Evolutionary conservation across 1,139 yeast genomes (phyloP).

Genomic region (Suhomyces choctaworum): DNA sequence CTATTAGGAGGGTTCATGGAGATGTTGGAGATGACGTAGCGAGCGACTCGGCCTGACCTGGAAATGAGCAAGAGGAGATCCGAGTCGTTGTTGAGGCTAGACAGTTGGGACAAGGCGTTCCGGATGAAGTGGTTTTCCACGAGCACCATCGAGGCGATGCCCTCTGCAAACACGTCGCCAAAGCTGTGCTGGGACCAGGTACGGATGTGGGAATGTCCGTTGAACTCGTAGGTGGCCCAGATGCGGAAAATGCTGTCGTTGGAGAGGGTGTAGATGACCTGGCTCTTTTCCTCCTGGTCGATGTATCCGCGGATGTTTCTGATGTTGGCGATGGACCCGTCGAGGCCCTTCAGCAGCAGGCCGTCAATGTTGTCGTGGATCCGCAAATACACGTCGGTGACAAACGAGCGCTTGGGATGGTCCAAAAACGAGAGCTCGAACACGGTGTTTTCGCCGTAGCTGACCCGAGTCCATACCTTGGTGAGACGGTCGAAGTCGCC

Average conservation of each 20-base stretch:
- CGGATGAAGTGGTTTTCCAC: conserved; percentile 56
- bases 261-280: conserved; percentile 61
- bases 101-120: not conserved
- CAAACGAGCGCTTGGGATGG: conserved; percentile 53
- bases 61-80: conserved; percentile 62
- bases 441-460: conserved; percentile 66
- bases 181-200: conserved; percentile 61
- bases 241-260: conserved; percentile 58
- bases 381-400: conserved; percentile 40
- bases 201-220: conserved; percentile 56
- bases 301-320: conserved; percentile 40
- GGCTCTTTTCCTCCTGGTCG: conserved; percentile 31
- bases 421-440: conserved; percentile 72
- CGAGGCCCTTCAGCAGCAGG: conserved; percentile 15
- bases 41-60: conserved; percentile 41
- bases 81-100: conserved; percentile 16
- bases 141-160: conserved; percentile 43
- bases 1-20: conserved; percentile 49
- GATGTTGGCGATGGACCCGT: conserved; percentile 40
- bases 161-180: conserved; percentile 19
- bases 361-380: conserved; percentile 6
- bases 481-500: conserved; percentile 64
- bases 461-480: conserved; percentile 77
- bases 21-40: conserved; percentile 54
- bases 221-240: conserved; percentile 72